Base-by-base conservation (phyloP, 345 rosid species). In the Syzygium aqueum region DNA sequence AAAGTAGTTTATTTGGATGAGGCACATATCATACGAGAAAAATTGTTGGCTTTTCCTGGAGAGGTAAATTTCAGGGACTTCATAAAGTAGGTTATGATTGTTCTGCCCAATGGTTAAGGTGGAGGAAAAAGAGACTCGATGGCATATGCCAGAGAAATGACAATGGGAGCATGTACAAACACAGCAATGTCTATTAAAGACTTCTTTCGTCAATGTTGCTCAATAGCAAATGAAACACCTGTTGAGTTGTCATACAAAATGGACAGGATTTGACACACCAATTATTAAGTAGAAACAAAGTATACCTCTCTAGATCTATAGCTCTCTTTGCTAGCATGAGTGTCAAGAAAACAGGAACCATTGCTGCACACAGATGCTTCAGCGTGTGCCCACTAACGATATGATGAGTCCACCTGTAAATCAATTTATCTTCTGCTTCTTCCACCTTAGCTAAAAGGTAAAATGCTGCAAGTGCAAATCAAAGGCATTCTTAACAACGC, bases 301-400 rank as follows among this genome's bases (percentile, higher is more conserved):
- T 17, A 83, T 89, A 95, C 98, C 99, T 95, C 65, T 95, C 92
- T 7, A 93, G 90, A 86, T 92, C 93, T 86, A 95, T 87, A 11
- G 88, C 93, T 86, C 99, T 95, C 91, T 94, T 96, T 3, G 97
- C 97, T 85, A 97, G 98, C 99, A 96, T 96, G 86, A 96, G 95
- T 22, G 98, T 91, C 92, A 97, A 91, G 91, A 97, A 94, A 84
- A 95, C 90, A 4, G 99, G 99, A 89, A 96, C 99, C 98, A 95
- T 95, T 50, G 99, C 99, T 9, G 99, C 99, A 40, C 94, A 97
- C 86, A 97, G 87, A 89, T 97, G 99, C 93, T 96, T 96, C 53
- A 96, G 90, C 33, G 99, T 95, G 89, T 97, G 99, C 33, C 99
- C 99, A 90, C 99, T 95, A 16, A 97, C 90, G 86, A 95, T 89